Evolutionary conservation across 2,329 filamentous ascomycete genomes (phyloP).

Genomic region (Tolypocladium cylindrosporum): DNA sequence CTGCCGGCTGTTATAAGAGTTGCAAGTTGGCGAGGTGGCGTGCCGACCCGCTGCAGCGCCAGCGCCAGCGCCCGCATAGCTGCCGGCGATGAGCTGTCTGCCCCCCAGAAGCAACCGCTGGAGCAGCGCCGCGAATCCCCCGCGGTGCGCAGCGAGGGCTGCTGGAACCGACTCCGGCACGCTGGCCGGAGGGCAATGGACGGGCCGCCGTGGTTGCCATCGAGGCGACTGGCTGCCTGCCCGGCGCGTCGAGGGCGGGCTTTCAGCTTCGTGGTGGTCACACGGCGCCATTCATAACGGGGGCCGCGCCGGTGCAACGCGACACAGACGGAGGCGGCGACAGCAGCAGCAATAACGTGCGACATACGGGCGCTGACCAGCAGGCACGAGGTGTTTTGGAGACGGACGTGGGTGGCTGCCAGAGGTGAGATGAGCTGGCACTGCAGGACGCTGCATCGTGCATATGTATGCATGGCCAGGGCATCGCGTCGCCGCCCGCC

Average conservation of each 20-base stretch:
- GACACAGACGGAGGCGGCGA: not conserved
- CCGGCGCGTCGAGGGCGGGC: not conserved
- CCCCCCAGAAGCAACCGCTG: not conserved
- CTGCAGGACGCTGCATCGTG: conserved; percentile 6
- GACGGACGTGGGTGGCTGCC: not conserved
- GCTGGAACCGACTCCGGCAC: not conserved
- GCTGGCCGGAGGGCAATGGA: not conserved
- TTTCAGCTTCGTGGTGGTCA: not conserved
- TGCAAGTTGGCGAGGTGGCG: not conserved
- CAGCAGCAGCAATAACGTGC: not conserved
- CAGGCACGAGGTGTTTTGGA: not conserved
- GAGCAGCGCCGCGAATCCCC: not conserved
- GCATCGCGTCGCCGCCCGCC: conserved; percentile 1
- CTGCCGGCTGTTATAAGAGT: not conserved
- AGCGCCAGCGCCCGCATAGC: not conserved
- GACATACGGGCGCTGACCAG: not conserved
- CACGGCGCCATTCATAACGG: not conserved
- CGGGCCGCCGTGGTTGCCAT: not conserved
- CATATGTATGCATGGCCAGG: conserved; percentile 2
- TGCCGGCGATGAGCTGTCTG: not conserved
- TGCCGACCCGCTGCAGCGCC: not conserved
- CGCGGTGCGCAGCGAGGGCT: not conserved
- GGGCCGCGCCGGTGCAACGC: not conserved
- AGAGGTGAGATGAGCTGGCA: conserved; percentile 10
- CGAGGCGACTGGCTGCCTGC: not conserved